Conservation (phyloP, 345 rosid genomes). For the Aegle marmelos region DNA sequence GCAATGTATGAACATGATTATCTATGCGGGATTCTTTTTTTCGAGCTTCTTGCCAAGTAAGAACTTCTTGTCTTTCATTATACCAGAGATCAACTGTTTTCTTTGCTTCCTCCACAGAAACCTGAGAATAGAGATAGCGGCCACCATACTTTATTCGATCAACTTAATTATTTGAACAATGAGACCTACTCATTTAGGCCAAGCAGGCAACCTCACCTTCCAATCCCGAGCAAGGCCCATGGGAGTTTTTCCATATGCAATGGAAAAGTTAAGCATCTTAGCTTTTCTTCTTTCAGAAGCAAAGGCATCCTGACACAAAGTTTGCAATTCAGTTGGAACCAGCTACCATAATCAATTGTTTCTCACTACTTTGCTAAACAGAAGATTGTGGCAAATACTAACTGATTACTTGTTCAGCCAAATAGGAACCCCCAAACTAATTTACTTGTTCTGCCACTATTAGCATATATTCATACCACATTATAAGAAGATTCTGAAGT, state of each 20-base stretch:
- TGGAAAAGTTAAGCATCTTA: slow-evolving; percentile 97
- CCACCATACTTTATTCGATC: slow-evolving; percentile 1
- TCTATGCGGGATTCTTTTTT: slow-evolving; percentile 55
- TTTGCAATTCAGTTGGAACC: slow-evolving; percentile 1
- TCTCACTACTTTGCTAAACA: neutral
- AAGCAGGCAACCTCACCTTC: slow-evolving; percentile 55
- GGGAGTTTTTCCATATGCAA: slow-evolving; percentile 95
- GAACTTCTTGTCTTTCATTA: slow-evolving; percentile 84
- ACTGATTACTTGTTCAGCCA: neutral
- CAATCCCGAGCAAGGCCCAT: slow-evolving; percentile 87
- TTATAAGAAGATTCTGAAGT: neutral
- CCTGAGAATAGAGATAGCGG: slow-evolving; percentile 39
- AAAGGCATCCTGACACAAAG: slow-evolving; percentile 58
- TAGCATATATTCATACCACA: neutral
- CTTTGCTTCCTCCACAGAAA: slow-evolving; percentile 74
- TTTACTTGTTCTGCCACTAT: neutral
- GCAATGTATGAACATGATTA: slow-evolving; percentile 60
- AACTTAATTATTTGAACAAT: slow-evolving; percentile 5
- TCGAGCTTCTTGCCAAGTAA: slow-evolving; percentile 71
- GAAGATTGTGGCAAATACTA: neutral
- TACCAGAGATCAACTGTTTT: slow-evolving; percentile 92
- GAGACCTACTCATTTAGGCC: neutral
- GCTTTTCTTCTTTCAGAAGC: slow-evolving; percentile 89
- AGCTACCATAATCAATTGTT: neutral
- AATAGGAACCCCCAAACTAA: neutral